Evolutionary conservation across 345 rosid genomes (phyloP).

Genomic region (Durio zibethinus): DNA sequence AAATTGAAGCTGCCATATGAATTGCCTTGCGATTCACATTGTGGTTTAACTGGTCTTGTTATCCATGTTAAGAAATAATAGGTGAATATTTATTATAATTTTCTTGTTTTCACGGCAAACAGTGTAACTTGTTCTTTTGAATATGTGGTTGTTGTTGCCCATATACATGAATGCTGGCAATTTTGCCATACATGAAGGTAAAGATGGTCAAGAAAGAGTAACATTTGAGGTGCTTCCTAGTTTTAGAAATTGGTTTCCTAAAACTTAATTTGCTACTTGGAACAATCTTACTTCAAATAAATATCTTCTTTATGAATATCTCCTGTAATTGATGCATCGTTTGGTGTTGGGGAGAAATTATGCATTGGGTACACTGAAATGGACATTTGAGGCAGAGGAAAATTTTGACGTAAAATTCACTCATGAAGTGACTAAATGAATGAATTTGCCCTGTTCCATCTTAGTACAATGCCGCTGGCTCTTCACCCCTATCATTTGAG

Average conservation of each 20-base stretch:
- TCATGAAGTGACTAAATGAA: neutral
- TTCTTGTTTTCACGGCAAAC: neutral
- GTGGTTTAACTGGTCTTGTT: constrained; percentile 10
- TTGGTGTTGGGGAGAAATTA: neutral
- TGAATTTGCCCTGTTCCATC: neutral
- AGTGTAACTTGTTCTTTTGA: neutral
- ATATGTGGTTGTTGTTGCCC: neutral
- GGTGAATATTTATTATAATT: constrained; percentile 12
- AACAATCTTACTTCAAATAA: neutral
- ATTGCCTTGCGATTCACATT: neutral
- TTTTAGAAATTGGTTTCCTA: neutral
- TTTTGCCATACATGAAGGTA: constrained; percentile 5
- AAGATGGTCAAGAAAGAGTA: neutral
- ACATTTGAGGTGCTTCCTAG: neutral
- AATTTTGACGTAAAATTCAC: neutral
- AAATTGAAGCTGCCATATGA: constrained; percentile 60
- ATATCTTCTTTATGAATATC: neutral
- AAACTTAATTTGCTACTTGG: neutral
- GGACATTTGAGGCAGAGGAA: neutral
- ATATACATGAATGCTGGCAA: neutral
- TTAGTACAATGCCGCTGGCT: neutral
- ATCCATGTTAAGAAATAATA: constrained; percentile 27
- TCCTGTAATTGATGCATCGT: neutral
- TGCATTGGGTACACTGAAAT: neutral
- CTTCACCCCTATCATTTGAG: neutral